A percentile compares a stretch with the other conserved stretches of the same genome.
Evolutionary conservation across 305 asterid species (phyloP).

Genomic region (Fraxinus sp.): DNA sequence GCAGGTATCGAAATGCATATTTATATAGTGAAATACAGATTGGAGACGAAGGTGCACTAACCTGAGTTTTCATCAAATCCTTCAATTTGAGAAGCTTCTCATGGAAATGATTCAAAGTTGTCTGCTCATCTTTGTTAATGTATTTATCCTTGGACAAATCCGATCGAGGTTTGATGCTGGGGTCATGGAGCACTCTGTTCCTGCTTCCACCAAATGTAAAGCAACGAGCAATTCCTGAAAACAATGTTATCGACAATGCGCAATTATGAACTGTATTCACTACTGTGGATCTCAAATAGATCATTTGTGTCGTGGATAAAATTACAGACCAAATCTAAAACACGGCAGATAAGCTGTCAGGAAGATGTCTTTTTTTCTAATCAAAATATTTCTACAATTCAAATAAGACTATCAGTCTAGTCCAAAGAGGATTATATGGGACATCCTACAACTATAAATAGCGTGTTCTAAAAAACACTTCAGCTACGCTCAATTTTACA

Average conservation of each 20-base stretch:
- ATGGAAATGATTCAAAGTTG: constrained; percentile 88
- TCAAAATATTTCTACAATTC: not conserved
- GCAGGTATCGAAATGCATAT: not conserved
- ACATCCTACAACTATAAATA: not conserved
- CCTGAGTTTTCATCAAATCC: constrained; percentile 88
- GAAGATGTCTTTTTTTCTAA: not conserved
- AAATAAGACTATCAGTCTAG: not conserved
- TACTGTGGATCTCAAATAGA: not conserved
- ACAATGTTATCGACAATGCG: not conserved
- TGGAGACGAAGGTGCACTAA: constrained; percentile 8
- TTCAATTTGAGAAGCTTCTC: constrained; percentile 92
- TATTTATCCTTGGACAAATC: constrained; percentile 78
- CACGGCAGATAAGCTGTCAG: not conserved
- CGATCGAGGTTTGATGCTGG: constrained; percentile 64
- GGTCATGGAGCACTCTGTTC: constrained; percentile 73
- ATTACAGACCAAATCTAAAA: not conserved
- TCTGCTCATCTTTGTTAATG: constrained; percentile 86
- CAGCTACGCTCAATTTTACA: not conserved
- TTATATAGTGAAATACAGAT: not conserved
- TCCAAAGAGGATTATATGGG: not conserved
- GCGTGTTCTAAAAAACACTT: not conserved
- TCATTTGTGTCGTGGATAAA: not conserved
- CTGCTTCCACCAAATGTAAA: constrained; percentile 92
- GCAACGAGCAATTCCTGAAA: constrained; percentile 89
- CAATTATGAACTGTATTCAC: not conserved